These are phyloP conservation scores for Russula earlei DNA, from an alignment of 768 basidiomycete species.

Conservation along the genomic window DNA sequence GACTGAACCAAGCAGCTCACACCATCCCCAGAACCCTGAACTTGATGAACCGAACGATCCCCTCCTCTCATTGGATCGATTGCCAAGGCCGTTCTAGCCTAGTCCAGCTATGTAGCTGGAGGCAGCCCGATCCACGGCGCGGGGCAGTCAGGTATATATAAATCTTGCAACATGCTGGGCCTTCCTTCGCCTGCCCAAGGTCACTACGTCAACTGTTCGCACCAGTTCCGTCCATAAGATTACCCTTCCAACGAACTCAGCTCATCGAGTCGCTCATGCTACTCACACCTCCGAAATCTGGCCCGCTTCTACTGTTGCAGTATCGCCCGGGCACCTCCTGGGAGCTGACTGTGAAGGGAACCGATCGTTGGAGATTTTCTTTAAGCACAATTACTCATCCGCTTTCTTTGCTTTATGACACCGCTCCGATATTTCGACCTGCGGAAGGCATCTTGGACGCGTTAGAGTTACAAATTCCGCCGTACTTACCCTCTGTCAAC, in stretches of 20 bases:
- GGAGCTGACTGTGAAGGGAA: conserved; percentile 37
- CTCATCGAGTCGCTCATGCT: neutral
- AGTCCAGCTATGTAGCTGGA: too few relatives aligned
- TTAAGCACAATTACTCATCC: conserved; percentile 48
- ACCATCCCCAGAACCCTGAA: too few relatives aligned
- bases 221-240: too few relatives aligned
- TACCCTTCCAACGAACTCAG: too few relatives aligned
- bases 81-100: too few relatives aligned
- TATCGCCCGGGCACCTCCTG: conserved; percentile 36
- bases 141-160: too few relatives aligned
- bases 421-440: conserved; percentile 35
- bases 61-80: too few relatives aligned
- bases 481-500: conserved; percentile 50
- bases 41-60: too few relatives aligned
- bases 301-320: neutral
- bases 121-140: too few relatives aligned
- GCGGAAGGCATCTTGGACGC: conserved; percentile 32
- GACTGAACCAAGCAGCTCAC: too few relatives aligned
- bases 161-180: too few relatives aligned
- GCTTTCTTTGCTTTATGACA: conserved; percentile 46
- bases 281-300: neutral
- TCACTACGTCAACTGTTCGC: neutral
- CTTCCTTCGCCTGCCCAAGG: too few relatives aligned
- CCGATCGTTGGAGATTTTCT: conserved; percentile 54
- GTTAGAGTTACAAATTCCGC: conserved; percentile 44